These are phyloP conservation scores for Melampsora americana DNA, from an alignment of 1,284 basidiomycete genomes.

Conservation along the genomic window DNA sequence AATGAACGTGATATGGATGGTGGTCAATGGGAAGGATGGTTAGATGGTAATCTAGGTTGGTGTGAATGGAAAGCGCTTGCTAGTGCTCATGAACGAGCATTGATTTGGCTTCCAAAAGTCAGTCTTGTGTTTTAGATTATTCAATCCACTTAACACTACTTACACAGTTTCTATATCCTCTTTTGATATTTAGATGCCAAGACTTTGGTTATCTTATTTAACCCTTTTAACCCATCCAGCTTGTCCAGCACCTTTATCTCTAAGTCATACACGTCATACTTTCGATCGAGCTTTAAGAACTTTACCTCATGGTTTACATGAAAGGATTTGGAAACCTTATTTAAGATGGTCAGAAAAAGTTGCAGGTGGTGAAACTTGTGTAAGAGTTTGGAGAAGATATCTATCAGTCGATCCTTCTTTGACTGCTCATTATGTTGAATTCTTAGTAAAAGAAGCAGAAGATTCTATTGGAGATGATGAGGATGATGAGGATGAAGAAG, in stretches of 20 bases:
- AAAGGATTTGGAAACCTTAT: conserved; percentile 88
- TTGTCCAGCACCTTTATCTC: conserved; percentile 77
- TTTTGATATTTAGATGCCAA: conserved; percentile 66
- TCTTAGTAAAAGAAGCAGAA: conserved; percentile 48
- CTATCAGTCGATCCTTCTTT: conserved; percentile 60
- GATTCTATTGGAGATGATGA: conserved; percentile 44
- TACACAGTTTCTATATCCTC: background rate
- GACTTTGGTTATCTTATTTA: conserved; percentile 89
- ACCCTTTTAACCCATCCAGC: conserved; percentile 83
- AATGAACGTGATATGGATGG: conserved; percentile 59
- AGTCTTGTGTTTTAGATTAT: conserved; percentile 51
- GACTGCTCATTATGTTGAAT: conserved; percentile 51
- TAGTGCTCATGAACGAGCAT: conserved; percentile 81
- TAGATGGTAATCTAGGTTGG: conserved; percentile 85
- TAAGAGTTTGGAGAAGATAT: conserved; percentile 84
- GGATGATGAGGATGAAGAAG: conserved; percentile 46
- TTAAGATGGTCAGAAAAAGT: conserved; percentile 85
- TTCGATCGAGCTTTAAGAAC: conserved; percentile 93
- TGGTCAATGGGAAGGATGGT: conserved; percentile 68
- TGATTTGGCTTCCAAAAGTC: conserved; percentile 89
- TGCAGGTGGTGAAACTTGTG: conserved; percentile 73
- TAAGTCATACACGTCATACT: conserved; percentile 85
- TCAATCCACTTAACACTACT: background rate
- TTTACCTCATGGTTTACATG: conserved; percentile 88
- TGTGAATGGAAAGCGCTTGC: conserved; percentile 89